These are phyloP conservation scores for Aspergillus ustus DNA, from an alignment of 2,329 filamentous ascomycete genomes.

Conservation along the genomic window DNA sequence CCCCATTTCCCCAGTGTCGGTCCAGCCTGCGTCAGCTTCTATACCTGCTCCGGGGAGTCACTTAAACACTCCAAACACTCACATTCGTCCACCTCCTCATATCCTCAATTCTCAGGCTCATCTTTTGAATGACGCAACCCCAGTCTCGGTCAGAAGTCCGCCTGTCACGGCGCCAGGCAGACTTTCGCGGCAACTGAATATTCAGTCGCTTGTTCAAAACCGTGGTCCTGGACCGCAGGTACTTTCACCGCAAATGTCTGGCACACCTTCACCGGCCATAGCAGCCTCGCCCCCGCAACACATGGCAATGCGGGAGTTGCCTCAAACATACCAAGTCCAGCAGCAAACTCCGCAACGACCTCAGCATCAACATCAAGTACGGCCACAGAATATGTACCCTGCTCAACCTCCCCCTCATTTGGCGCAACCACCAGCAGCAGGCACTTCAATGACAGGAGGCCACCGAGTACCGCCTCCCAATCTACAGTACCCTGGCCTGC, in stretches of 20 bases:
- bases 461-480: not conserved
- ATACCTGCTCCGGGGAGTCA: not conserved
- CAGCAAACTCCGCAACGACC: slow-evolving; percentile 1
- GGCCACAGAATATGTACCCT: not conserved
- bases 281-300: not conserved
- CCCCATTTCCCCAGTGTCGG: not conserved
- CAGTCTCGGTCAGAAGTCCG: slow-evolving; percentile 3
- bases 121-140: not conserved
- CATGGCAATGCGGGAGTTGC: not conserved
- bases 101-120: not conserved
- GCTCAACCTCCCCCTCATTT: not conserved
- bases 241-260: not conserved
- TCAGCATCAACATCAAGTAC: not conserved
- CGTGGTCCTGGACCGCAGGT: not conserved
- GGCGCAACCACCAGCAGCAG: not conserved
- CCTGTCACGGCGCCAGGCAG: not conserved
- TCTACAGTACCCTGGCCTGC: not conserved
- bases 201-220: not conserved
- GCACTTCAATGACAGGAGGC: not conserved
- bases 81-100: slow-evolving; percentile 3
- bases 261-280: not conserved
- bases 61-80: not conserved
- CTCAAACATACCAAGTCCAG: not conserved
- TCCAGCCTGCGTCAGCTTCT: not conserved
- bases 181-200: not conserved